phyloP scores from a whole-genome alignment of 371 early-diverging fungal genomes.

The Lichtheimia ramosa region DNA sequence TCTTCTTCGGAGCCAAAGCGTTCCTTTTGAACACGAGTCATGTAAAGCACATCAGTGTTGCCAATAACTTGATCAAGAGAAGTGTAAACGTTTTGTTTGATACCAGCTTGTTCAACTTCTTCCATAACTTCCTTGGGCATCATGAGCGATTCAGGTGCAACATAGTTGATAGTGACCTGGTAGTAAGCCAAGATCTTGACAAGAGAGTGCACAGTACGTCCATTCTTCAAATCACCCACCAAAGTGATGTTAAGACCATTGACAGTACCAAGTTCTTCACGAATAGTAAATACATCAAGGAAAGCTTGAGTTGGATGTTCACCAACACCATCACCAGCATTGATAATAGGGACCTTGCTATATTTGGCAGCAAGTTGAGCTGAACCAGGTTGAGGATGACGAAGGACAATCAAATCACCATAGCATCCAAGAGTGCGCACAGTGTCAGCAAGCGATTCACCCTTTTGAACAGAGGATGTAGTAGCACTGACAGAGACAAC shows the following conservation, averaged over 20 bases:
- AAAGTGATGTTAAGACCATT: conserved; percentile 94
- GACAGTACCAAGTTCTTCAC: conserved; percentile 94
- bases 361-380: conserved; percentile 84
- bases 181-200: conserved; percentile 90
- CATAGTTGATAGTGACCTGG: conserved; percentile 92
- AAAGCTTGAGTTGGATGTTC: conserved; percentile 99
- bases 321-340: conserved; percentile 96
- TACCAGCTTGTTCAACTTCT: conserved; percentile 67
- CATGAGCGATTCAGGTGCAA: conserved; percentile 77
- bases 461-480: conserved; percentile 91
- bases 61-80: conserved; percentile 80
- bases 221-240: conserved; percentile 96
- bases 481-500: conserved; percentile 84
- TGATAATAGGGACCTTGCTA: conserved; percentile 91
- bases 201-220: conserved; percentile 96
- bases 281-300: conserved; percentile 93
- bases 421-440: conserved; percentile 92
- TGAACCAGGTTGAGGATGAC: conserved; percentile 92
- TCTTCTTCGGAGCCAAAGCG: conserved; percentile 80
- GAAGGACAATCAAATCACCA: conserved; percentile 88
- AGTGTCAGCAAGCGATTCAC: conserved; percentile 93
- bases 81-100: conserved; percentile 69
- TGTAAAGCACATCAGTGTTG: conserved; percentile 93
- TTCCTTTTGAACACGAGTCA: conserved; percentile 96
- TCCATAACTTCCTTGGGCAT: conserved; percentile 89